These are phyloP conservation scores for Syncephalastrum contaminatum DNA, from an alignment of 371 early-diverging fungal species.

Conservation along the genomic window DNA sequence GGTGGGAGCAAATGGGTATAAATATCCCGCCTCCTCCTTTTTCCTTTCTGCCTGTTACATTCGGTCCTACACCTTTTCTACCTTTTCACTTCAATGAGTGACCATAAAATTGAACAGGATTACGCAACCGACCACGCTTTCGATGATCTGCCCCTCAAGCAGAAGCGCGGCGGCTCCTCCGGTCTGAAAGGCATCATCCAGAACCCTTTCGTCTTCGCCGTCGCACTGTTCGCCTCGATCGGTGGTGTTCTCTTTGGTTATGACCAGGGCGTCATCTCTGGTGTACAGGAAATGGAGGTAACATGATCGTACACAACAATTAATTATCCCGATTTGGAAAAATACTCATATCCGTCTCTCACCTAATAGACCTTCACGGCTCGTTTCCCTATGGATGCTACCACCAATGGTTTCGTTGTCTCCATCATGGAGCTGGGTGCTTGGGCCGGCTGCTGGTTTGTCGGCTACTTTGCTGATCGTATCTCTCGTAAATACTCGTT, in stretches of 20 bases:
- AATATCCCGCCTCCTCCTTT: too few species aligned
- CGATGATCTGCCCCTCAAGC: not conserved
- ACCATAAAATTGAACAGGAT: too few species aligned
- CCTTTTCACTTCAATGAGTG: too few species aligned
- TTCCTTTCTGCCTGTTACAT: too few species aligned
- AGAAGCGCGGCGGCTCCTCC: constrained; percentile 4
- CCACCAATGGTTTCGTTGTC: constrained; percentile 46
- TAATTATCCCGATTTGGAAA: not conserved
- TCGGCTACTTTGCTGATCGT: constrained; percentile 62
- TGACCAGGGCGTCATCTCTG: constrained; percentile 51
- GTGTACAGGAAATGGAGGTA: constrained; percentile 43
- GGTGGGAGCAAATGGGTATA: too few species aligned
- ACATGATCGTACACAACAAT: not conserved
- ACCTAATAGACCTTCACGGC: constrained; percentile 21
- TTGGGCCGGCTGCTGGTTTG: constrained; percentile 51
- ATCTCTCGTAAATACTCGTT: constrained; percentile 73
- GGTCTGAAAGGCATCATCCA: constrained; percentile 35
- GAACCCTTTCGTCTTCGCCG: constrained; percentile 41
- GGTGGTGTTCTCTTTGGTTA: constrained; percentile 50
- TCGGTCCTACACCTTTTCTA: too few species aligned
- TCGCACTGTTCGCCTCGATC: constrained; percentile 44
- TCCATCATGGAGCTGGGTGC: constrained; percentile 60
- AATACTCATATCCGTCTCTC: not conserved
- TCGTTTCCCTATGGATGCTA: constrained; percentile 29
- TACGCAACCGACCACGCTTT: too few species aligned